These are phyloP conservation scores for Chrysanthemum seticuspe DNA, from an alignment of 129 eudicot genomes.

Conservation along the genomic window DNA sequence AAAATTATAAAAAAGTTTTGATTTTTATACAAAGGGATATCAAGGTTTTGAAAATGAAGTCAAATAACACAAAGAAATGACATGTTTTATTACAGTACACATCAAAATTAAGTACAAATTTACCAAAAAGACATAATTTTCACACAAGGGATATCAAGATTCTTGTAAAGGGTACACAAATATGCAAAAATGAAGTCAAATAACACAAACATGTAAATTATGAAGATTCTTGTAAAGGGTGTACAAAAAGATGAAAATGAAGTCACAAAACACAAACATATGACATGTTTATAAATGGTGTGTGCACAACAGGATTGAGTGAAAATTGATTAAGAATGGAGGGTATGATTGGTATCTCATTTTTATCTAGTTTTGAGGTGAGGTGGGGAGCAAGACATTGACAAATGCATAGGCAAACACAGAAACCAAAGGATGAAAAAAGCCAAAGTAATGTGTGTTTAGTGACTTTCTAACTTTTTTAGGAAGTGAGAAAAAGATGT, in stretches of 20 bases:
- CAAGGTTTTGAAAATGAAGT: no score
- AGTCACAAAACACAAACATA: slow-evolving; percentile 38
- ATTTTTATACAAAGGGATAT: no score
- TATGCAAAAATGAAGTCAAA: background rate
- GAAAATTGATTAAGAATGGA: slow-evolving; percentile 51
- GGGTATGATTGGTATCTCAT: slow-evolving; percentile 63
- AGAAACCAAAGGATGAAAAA: slow-evolving; percentile 59
- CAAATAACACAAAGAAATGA: no score
- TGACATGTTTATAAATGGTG: slow-evolving; percentile 30
- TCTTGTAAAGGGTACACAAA: slow-evolving; percentile 24
- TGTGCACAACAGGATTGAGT: slow-evolving; percentile 11
- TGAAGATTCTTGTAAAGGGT: slow-evolving; percentile 31
- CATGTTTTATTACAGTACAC: no score
- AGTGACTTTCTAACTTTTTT: slow-evolving; percentile 57
- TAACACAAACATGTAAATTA: no score
- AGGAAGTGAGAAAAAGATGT: slow-evolving; percentile 27
- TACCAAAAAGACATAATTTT: no score
- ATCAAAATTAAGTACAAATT: no score
- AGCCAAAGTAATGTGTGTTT: slow-evolving; percentile 50
- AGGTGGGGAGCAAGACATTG: slow-evolving; percentile 38
- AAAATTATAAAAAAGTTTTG: no score
- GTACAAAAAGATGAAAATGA: slow-evolving; percentile 16
- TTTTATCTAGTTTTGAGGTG: slow-evolving; percentile 42
- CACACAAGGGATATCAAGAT: slow-evolving; percentile 16
- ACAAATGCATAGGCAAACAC: slow-evolving; percentile 62